Evolutionary conservation across 768 basidiomycete species (phyloP), one percentile per base, ranked within the genome.

Genomic region (Chalciporus pseudorubinellus): DNA sequence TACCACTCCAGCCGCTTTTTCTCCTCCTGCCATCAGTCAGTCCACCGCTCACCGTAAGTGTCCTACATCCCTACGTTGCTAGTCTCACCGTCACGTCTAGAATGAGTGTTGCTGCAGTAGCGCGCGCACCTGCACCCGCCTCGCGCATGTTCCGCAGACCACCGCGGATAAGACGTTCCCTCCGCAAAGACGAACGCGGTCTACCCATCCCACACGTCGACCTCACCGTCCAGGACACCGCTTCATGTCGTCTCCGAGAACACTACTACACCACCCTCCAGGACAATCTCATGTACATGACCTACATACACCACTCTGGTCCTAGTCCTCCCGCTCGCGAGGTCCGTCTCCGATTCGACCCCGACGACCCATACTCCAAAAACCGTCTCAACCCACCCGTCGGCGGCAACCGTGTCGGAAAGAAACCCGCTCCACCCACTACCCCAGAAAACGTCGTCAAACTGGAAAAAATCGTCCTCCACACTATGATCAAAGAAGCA

Each of bases 211-310:
- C 89, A 1, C 88, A 85, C 59, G 79, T 84, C 59, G 75, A 77
- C 51, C 61, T 89, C 56, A 53, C 84, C 60, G 73, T 86, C 31
- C 84, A 85, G 62, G 84, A 90, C 63, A 85, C 83, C 51, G 81
- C 84, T 6, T 77, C 80, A 51, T 85, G 81, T 56, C 84, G 95
- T 38, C 79, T 93, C 48, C 75, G 77, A 48, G 85, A 92, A 55
- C 92, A 98, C 75, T 98, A 97, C 75, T 67, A 89, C 69, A 72
- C 74, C 34, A 86, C 93, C 9, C 77, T 98, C 53, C 82, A 83
- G 19, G 88, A 94, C 69, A 81, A 98, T 72, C 76, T 94, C 60
- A 83, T 98, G 80, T 99, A 99, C 79, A 86, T 98, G 80, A 88
- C 87, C 47, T 97, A 98, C 75, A 74, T 80, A 44, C 95, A 98